Percentiles rank a stretch among this genome's conserved stretches.
Evolutionary conservation across 768 basidiomycete species (phyloP).

Genomic region (Amanita polypyramis): DNA sequence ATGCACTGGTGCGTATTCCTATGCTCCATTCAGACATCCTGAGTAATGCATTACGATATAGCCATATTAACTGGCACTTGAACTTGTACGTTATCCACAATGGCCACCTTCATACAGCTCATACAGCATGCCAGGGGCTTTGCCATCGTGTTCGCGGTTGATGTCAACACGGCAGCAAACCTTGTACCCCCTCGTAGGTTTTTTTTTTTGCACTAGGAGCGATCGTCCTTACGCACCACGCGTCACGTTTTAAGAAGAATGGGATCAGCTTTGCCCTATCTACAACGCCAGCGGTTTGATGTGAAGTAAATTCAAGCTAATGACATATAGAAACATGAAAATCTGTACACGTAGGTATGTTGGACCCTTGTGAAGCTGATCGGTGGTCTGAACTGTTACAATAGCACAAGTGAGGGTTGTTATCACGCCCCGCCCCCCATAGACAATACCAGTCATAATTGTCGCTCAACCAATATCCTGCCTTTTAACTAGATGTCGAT

Average conservation of each 20-base stretch:
- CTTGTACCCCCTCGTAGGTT: constrained; percentile 11
- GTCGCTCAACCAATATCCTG: too few relatives aligned
- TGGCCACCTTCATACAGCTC: neutral
- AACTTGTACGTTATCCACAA: constrained; percentile 20
- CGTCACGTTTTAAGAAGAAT: constrained; percentile 14
- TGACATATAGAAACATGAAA: too few relatives aligned
- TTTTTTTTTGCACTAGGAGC: neutral
- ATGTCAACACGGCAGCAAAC: constrained; percentile 10
- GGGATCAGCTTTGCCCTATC: constrained; percentile 27
- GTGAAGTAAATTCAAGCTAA: neutral
- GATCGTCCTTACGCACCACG: neutral
- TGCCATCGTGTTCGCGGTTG: too few relatives aligned
- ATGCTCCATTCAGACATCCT: neutral
- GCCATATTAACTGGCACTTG: constrained; percentile 47
- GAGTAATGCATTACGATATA: constrained; percentile 8
- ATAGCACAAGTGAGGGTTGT: too few relatives aligned
- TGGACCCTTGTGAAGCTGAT: too few relatives aligned
- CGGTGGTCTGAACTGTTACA: too few relatives aligned
- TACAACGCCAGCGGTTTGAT: constrained; percentile 13
- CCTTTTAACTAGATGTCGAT: too few relatives aligned
- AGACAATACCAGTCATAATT: too few relatives aligned
- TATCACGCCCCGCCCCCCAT: too few relatives aligned
- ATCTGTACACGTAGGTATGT: too few relatives aligned
- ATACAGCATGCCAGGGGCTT: constrained; percentile 15
- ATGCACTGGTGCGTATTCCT: constrained; percentile 29